Percentiles rank a stretch among this genome's conserved stretches.
These are phyloP conservation scores for Aspergillus fijiensis DNA, from an alignment of 2,329 filamentous ascomycete genomes.

Conservation along the genomic window DNA sequence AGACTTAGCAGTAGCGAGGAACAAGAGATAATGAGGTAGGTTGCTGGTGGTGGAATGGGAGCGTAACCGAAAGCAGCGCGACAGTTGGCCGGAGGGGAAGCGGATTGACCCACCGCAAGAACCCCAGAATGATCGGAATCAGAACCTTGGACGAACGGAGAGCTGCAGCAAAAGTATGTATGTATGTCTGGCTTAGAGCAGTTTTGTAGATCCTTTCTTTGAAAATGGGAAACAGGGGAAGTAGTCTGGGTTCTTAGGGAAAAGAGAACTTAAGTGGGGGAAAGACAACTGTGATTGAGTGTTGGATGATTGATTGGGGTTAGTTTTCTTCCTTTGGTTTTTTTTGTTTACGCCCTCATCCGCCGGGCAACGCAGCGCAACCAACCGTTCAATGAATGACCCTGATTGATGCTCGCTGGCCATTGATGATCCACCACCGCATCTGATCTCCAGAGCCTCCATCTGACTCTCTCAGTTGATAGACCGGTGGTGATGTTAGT, in stretches of 20 bases:
- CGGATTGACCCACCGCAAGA: conserved; percentile 21
- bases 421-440: conserved; percentile 1
- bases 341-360: conserved; percentile 7
- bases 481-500: neutral
- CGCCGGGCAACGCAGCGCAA: conserved; percentile 9
- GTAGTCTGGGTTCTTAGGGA: neutral
- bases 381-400: neutral
- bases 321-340: neutral
- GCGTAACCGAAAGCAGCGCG: conserved; percentile 28
- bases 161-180: conserved; percentile 4
- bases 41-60: conserved; percentile 34
- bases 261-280: conserved; percentile 1
- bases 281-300: neutral
- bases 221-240: neutral
- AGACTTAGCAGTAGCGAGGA: conserved; percentile 10
- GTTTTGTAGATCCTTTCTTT: neutral
- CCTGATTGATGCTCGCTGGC: neutral
- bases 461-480: neutral
- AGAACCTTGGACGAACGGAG: conserved; percentile 8
- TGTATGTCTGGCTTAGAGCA: neutral
- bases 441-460: neutral
- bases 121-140: conserved; percentile 22
- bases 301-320: neutral
- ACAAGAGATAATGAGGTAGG: conserved; percentile 24
- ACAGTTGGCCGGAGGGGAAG: conserved; percentile 21